A percentile compares a stretch with the other conserved stretches of the same genome.
Evolutionary conservation across 306 rosid genomes (phyloP).

Genomic region (Vigna mungo): DNA sequence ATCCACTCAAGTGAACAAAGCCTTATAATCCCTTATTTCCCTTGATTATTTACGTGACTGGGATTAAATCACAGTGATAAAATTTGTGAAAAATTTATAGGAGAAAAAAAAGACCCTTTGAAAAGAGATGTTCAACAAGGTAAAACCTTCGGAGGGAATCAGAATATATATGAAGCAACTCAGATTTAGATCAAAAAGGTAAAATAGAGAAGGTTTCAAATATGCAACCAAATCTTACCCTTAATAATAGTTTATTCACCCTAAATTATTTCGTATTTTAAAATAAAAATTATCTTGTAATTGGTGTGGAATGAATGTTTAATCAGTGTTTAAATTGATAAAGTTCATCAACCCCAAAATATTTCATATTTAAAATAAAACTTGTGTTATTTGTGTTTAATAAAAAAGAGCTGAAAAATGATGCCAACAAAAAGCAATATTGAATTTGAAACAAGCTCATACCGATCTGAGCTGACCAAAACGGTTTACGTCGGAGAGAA

Average conservation of each 20-base stretch:
- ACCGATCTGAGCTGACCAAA: conserved; percentile 51
- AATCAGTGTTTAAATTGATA: too few species aligned
- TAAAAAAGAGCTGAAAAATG: background rate
- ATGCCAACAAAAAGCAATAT: background rate
- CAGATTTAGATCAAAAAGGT: background rate
- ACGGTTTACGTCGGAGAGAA: conserved; percentile 39
- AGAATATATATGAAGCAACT: too few species aligned
- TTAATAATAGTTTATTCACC: too few species aligned
- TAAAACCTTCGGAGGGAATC: too few species aligned
- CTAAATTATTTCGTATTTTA: too few species aligned
- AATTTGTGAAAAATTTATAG: background rate
- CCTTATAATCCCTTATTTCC: background rate
- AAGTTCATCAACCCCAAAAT: too few species aligned
- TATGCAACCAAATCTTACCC: too few species aligned
- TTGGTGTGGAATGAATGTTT: too few species aligned
- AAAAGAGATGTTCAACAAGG: conserved; percentile 1
- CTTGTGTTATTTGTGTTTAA: background rate
- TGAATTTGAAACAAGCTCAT: background rate
- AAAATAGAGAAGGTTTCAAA: background rate
- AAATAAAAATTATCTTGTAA: too few species aligned
- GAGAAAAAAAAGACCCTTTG: background rate
- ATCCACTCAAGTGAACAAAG: too few species aligned
- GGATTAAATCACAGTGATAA: background rate
- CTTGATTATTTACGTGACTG: background rate
- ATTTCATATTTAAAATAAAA: too few species aligned